phyloP scores from a whole-genome alignment of 2,329 filamentous ascomycete species.

The Scopulariopsis brevicaulis region DNA sequence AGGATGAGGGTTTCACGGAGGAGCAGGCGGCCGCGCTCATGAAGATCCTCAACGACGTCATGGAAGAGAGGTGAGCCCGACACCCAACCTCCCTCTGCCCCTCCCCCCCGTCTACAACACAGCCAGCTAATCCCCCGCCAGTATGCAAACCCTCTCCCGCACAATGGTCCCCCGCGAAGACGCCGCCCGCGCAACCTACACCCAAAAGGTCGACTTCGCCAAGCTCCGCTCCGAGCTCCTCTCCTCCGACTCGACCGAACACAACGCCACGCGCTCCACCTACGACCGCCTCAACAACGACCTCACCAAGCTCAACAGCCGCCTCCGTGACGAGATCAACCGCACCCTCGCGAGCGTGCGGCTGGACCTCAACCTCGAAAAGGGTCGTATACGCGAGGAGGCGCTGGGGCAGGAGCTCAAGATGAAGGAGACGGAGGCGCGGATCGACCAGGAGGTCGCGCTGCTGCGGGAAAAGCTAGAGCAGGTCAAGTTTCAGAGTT shows the following conservation, averaged over 20 bases:
- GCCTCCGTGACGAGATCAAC: constrained; percentile 85
- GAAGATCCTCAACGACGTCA: constrained; percentile 91
- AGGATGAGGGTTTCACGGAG: constrained; percentile 89
- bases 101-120: no score
- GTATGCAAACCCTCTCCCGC: constrained; percentile 91
- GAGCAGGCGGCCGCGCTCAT: constrained; percentile 97
- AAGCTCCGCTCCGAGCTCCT: constrained; percentile 92
- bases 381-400: constrained; percentile 92
- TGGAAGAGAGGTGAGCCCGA: constrained; percentile 66
- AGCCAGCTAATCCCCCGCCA: constrained; percentile 17
- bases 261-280: constrained; percentile 73
- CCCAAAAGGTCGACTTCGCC: constrained; percentile 93
- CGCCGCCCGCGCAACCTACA: constrained; percentile 67
- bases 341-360: constrained; percentile 88
- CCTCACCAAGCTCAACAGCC: constrained; percentile 81
- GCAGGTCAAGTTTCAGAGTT: constrained; percentile 92
- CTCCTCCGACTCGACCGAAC: constrained; percentile 83
- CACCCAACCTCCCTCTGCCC: not conserved
- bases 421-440: constrained; percentile 96
- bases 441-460: constrained; percentile 96
- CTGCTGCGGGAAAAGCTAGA: constrained; percentile 84
- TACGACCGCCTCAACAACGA: constrained; percentile 93
- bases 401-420: constrained; percentile 94
- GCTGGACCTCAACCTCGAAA: constrained; percentile 89
- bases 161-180: constrained; percentile 98